A percentile compares a stretch with the other conserved stretches of the same genome.
Evolutionary conservation across 2,329 filamentous ascomycete genomes (phyloP).

Genomic region (Phialemoniopsis sp.): DNA sequence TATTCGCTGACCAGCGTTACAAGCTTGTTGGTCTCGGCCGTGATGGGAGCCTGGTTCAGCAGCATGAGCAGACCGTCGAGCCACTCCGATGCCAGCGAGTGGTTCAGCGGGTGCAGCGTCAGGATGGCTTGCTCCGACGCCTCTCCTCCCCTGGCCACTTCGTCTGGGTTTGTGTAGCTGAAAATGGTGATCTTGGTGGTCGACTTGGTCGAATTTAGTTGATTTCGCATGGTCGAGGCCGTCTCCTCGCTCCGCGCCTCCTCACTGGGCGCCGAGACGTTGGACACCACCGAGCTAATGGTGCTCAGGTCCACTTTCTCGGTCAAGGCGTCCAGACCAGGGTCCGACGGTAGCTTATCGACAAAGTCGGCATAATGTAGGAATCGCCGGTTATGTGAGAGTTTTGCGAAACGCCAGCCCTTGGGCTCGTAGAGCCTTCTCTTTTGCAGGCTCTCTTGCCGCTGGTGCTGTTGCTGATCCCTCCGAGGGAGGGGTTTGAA

Average conservation of each 20-base stretch:
- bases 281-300: constrained; percentile 91
- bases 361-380: constrained; percentile 88
- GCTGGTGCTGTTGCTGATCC: constrained; percentile 25
- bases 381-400: constrained; percentile 87
- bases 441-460: constrained; percentile 36
- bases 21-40: constrained; percentile 90
- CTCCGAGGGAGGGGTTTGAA: constrained; percentile 38
- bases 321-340: constrained; percentile 66
- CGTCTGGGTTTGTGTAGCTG: constrained; percentile 53
- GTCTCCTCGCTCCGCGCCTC: constrained; percentile 41
- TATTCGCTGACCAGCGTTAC: constrained; percentile 84
- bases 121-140: constrained; percentile 69
- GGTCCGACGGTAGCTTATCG: constrained; percentile 57
- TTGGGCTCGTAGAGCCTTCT: constrained; percentile 41
- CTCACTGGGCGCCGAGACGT: constrained; percentile 67
- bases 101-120: constrained; percentile 75
- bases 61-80: constrained; percentile 93
- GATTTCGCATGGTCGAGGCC: constrained; percentile 34
- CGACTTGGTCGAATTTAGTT: constrained; percentile 28
- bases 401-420: constrained; percentile 76
- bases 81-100: constrained; percentile 91
- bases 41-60: constrained; percentile 91
- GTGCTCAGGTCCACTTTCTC: constrained; percentile 84
- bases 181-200: constrained; percentile 91
- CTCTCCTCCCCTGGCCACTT: constrained; percentile 29